Base-by-base conservation (phyloP, 345 rosid species). In the Dovyalis caffra region DNA sequence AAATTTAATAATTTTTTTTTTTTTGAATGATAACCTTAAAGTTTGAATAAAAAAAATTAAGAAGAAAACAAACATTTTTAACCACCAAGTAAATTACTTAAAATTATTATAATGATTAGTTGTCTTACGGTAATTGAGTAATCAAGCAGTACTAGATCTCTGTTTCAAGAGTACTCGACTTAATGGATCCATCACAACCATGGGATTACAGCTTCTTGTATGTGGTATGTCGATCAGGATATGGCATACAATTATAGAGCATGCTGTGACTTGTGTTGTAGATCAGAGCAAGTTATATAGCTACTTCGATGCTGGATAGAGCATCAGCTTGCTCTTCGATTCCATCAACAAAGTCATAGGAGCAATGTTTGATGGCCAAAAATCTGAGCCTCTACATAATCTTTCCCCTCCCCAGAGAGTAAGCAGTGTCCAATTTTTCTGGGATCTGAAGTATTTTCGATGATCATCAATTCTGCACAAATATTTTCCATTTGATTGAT, bases 211-310 rank as follows among this genome's bases (percentile, higher is more conserved):
- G 99, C 76, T 88, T 8, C 72, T 92, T 61, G 78, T 83, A 69
- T 51, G 28, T 29, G 81, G 81, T 34, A 77, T 82, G 69, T 74
- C 97, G 14, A 86, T 70, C 71, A 86, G n/a, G 77, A 83, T 4
- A 10, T 93, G 94, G 96, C 83, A 89, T 0, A 68, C 77, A 34
- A 90, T 93, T 66, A 76, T 89, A 64, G 79, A 72, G 2, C 99
- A 95, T 45, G 98, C 97, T 4, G 71, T 49, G 16, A 5, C 66
- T 2, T 95, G 99, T 80, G 88, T 79, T 69, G 18, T 84, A 29
- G 88, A 91, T 11, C 90, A 83, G 68, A 77, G 78, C 43, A 86
- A 84, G 75, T 61, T 80, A 25, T 87, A 83, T 66, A 15, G 69
- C 40, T 91, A 88, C 81, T 18, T 64, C 53, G 78, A 74, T 69